Evolutionary conservation across 306 rosid species (phyloP).

Genomic region (Malus fusca): DNA sequence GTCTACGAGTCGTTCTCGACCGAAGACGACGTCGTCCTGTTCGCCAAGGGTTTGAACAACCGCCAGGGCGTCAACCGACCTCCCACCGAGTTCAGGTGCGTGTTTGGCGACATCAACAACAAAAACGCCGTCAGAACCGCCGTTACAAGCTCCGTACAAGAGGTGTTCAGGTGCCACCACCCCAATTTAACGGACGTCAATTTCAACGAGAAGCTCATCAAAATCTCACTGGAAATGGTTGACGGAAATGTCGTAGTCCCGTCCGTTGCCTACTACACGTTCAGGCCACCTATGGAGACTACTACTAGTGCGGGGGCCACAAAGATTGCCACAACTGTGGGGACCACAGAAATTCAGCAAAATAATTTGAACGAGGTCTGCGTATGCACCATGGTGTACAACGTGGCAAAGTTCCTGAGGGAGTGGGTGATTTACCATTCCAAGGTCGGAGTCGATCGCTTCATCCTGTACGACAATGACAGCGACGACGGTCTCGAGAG

Average conservation of each 20-base stretch:
- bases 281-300: background rate
- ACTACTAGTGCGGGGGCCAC: background rate
- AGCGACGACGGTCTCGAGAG: slow-evolving; percentile 38
- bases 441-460: slow-evolving; percentile 43
- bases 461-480: slow-evolving; percentile 57
- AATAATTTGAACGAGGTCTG: slow-evolving; percentile 22
- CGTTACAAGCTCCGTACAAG: slow-evolving; percentile 58
- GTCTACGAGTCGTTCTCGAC: slow-evolving; percentile 57
- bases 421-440: slow-evolving; percentile 78
- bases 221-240: slow-evolving; percentile 45
- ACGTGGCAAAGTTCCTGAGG: slow-evolving; percentile 46
- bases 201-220: background rate
- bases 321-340: background rate
- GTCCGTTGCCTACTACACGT: slow-evolving; percentile 45
- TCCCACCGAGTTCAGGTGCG: slow-evolving; percentile 41
- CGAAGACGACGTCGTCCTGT: slow-evolving; percentile 51
- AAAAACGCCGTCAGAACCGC: slow-evolving; percentile 21
- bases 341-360: background rate
- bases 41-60: slow-evolving; percentile 57
- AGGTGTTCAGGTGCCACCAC: slow-evolving; percentile 64
- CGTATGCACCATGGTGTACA: slow-evolving; percentile 79
- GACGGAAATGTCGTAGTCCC: slow-evolving; percentile 34
- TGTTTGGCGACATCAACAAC: slow-evolving; percentile 22
- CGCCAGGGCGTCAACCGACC: slow-evolving; percentile 38
- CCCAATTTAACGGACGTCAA: slow-evolving; percentile 25